phyloP scores from a whole-genome alignment of 108 stramenopile species.

The Aurantiochytrium sp. region DNA sequence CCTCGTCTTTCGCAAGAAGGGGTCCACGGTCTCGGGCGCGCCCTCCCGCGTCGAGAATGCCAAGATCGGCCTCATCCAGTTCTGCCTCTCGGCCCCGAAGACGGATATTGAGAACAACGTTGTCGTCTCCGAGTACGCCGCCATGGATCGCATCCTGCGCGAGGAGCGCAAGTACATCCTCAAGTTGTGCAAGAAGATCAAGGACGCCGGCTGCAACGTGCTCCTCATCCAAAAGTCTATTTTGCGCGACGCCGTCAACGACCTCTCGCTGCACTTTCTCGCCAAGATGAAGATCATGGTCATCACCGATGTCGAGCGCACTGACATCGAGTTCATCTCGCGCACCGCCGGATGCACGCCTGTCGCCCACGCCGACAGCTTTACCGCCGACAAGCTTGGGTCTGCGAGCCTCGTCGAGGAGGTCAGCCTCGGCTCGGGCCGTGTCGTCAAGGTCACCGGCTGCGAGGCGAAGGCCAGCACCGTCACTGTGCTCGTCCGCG shows the following conservation, averaged over 20 bases:
- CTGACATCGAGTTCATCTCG: slow-evolving; percentile 92
- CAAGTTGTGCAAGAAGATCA: slow-evolving; percentile 90
- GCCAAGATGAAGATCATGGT: slow-evolving; percentile 91
- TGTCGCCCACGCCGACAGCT: slow-evolving; percentile 88
- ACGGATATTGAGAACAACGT: slow-evolving; percentile 99
- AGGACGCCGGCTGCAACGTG: slow-evolving; percentile 94
- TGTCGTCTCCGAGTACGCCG: slow-evolving; percentile 94
- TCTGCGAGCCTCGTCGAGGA: slow-evolving; percentile 79
- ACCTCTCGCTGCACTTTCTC: slow-evolving; percentile 91
- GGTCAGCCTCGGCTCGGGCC: slow-evolving; percentile 80
- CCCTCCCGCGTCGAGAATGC: slow-evolving; percentile 83
- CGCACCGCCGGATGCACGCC: slow-evolving; percentile 86
- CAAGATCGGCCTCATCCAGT: slow-evolving; percentile 87
- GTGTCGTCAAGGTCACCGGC: slow-evolving; percentile 94
- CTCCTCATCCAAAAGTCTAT: slow-evolving; percentile 96
- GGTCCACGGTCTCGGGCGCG: slow-evolving; percentile 84
- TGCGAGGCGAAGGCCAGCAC: slow-evolving; percentile 79
- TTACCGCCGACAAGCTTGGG: slow-evolving; percentile 82
- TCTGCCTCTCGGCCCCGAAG: slow-evolving; percentile 97
- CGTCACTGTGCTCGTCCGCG: slow-evolving; percentile 77
- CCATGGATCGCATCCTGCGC: slow-evolving; percentile 97
- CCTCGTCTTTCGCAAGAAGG: slow-evolving; percentile 87
- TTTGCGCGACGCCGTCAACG: slow-evolving; percentile 98
- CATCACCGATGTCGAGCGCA: slow-evolving; percentile 91
- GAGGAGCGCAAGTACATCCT: slow-evolving; percentile 96